phyloP scores from a whole-genome alignment of 2,329 filamentous ascomycete species.

The Clonostachys rhizophaga region DNA sequence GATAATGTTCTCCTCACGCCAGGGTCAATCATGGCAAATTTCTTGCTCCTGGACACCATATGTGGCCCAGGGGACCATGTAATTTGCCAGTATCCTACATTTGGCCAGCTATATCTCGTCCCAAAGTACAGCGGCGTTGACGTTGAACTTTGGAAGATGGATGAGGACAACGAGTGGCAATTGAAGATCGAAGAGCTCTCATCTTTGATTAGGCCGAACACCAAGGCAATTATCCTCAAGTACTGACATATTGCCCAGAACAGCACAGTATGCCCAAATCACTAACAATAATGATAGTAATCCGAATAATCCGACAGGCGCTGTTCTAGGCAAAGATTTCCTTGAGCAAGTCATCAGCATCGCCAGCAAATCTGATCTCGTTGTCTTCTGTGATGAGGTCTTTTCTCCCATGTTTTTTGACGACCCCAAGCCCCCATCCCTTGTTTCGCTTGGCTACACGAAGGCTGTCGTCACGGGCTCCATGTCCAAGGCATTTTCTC shows the following conservation, averaged over 20 bases:
- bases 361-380: slow-evolving; percentile 57
- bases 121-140: slow-evolving; percentile 71
- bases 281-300: slow-evolving; percentile 49
- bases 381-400: slow-evolving; percentile 73
- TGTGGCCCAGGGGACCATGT: slow-evolving; percentile 74
- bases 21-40: slow-evolving; percentile 80
- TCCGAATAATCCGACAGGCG: slow-evolving; percentile 79
- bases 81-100: slow-evolving; percentile 81
- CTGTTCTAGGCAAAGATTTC: slow-evolving; percentile 57
- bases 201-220: slow-evolving; percentile 59
- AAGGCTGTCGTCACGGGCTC: slow-evolving; percentile 72
- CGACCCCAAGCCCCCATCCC: slow-evolving; percentile 43
- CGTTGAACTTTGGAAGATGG: slow-evolving; percentile 72
- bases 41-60: slow-evolving; percentile 70
- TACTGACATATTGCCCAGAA: too few relatives aligned
- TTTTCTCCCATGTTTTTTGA: slow-evolving; percentile 76
- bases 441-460: slow-evolving; percentile 66
- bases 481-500: slow-evolving; percentile 81
- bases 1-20: slow-evolving; percentile 72
- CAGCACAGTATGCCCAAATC: background rate
- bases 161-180: slow-evolving; percentile 58
- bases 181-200: slow-evolving; percentile 64
- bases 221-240: slow-evolving; percentile 39
- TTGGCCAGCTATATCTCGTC: slow-evolving; percentile 77
- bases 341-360: slow-evolving; percentile 59